Percentiles rank a stretch among this genome's conserved stretches.
Evolutionary conservation across 108 stramenopile species (phyloP).

Genomic region (Cyclostephanos tholiformis): DNA sequence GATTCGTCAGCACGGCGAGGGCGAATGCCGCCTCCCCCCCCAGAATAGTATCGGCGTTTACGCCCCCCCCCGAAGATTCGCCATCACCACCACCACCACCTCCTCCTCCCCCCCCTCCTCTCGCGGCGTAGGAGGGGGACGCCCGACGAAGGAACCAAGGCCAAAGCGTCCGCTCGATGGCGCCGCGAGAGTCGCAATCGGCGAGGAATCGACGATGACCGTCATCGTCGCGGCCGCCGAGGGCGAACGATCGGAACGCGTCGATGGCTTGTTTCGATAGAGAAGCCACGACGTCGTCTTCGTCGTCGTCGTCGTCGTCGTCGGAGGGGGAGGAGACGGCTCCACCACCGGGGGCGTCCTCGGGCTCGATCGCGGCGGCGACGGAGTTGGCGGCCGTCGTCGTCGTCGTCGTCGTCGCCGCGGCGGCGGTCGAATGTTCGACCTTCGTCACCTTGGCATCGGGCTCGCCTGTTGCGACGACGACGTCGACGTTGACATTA

Average conservation of each 20-base stretch:
- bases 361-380: not conserved
- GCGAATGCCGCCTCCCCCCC: slow-evolving; percentile 28
- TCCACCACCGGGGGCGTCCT: no score
- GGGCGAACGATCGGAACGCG: slow-evolving; percentile 14
- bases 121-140: not conserved
- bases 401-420: no score
- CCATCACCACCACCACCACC: not conserved
- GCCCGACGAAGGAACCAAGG: slow-evolving; percentile 33
- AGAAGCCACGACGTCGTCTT: not conserved
- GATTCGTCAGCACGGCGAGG: slow-evolving; percentile 28
- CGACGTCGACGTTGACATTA: not conserved
- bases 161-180: slow-evolving; percentile 33
- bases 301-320: no score
- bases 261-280: slow-evolving; percentile 7
- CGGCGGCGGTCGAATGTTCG: not conserved
- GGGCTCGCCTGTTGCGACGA: not conserved
- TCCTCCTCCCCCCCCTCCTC: not conserved
- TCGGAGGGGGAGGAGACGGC: no score
- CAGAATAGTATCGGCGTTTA: not conserved
- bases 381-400: not conserved
- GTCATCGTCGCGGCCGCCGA: not conserved
- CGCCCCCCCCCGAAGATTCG: not conserved
- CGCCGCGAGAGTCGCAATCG: slow-evolving; percentile 25
- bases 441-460: slow-evolving; percentile 3
- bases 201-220: slow-evolving; percentile 9